These are phyloP conservation scores for Setaria italica DNA, from an alignment of 202 grass and related monocot genomes.

Conservation along the genomic window DNA sequence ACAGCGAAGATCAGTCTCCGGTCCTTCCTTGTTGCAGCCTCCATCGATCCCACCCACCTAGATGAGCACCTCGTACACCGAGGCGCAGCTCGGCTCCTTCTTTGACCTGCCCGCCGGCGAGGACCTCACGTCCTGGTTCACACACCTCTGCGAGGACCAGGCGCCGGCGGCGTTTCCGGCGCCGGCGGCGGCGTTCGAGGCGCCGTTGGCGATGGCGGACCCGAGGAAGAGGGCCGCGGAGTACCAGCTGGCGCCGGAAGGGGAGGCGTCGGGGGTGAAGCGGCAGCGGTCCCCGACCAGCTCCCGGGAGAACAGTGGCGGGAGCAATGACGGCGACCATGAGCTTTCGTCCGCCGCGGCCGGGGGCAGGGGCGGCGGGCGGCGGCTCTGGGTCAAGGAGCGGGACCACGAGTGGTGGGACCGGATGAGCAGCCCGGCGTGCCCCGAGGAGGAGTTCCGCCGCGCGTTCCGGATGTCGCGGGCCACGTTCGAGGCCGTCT, in stretches of 20 bases:
- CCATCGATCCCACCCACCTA: not conserved
- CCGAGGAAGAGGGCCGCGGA: constrained; percentile 46
- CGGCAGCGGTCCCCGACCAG: constrained; percentile 42
- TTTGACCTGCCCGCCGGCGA: constrained; percentile 25
- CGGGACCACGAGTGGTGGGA: constrained; percentile 72
- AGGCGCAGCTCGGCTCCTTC: constrained; percentile 39
- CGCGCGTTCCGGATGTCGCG: constrained; percentile 75
- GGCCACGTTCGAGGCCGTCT: constrained; percentile 70
- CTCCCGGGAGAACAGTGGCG: constrained; percentile 51
- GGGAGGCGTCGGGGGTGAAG: constrained; percentile 1
- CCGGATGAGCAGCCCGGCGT: constrained; percentile 58
- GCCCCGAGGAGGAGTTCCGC: constrained; percentile 75
- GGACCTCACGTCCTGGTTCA: constrained; percentile 31
- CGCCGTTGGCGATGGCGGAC: constrained; percentile 6
- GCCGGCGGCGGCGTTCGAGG: not conserved
- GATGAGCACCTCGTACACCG: constrained; percentile 49
- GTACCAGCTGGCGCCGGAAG: not conserved
- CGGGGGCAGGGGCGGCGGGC: constrained; percentile 30
- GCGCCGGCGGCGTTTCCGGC: not conserved
- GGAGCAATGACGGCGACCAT: constrained; percentile 19
- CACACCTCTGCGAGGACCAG: constrained; percentile 2
- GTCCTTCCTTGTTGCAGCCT: not conserved
- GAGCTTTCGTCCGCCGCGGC: not conserved
- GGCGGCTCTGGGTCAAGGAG: constrained; percentile 73
- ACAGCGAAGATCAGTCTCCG: not conserved